Evolutionary conservation across 2,329 filamentous ascomycete genomes (phyloP).

Genomic region (Didymella sp.): DNA sequence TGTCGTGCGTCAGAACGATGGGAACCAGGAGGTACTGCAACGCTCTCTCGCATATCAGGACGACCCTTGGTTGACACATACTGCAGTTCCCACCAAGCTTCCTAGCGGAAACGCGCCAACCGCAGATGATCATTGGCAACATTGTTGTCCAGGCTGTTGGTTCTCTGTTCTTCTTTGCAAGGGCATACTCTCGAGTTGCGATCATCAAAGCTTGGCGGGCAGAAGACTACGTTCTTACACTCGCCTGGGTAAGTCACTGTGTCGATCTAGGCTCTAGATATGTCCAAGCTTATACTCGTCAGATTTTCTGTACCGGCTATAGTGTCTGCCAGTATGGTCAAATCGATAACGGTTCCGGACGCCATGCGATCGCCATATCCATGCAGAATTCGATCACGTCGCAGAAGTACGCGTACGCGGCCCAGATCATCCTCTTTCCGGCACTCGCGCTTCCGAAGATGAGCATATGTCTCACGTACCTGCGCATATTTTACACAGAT

Average conservation of each 20-base stretch:
- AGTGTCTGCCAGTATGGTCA: constrained; percentile 33
- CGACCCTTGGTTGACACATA: not conserved
- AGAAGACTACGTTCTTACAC: constrained; percentile 28
- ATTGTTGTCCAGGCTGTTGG: constrained; percentile 24
- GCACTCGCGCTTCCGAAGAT: constrained; percentile 30
- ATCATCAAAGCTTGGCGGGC: constrained; percentile 26
- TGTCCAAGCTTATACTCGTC: not conserved
- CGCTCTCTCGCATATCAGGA: not conserved
- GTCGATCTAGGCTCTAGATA: not conserved
- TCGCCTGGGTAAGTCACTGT: constrained; percentile 28
- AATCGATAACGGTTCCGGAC: constrained; percentile 26
- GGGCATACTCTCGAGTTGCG: constrained; percentile 27
- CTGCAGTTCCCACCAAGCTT: constrained; percentile 9
- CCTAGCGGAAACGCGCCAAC: constrained; percentile 22
- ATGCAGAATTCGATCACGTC: constrained; percentile 12
- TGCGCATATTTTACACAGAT: constrained; percentile 32
- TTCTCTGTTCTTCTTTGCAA: constrained; percentile 26
- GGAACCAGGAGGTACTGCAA: constrained; percentile 6
- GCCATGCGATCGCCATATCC: constrained; percentile 19
- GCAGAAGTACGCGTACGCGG: constrained; percentile 31
- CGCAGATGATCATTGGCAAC: constrained; percentile 30
- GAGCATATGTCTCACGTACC: constrained; percentile 34
- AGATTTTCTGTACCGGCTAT: constrained; percentile 29
- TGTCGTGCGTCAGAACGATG: constrained; percentile 14
- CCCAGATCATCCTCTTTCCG: constrained; percentile 23